These are phyloP conservation scores for Kwoniella mangroviensis DNA, from an alignment of 768 basidiomycete genomes.

Conservation along the genomic window DNA sequence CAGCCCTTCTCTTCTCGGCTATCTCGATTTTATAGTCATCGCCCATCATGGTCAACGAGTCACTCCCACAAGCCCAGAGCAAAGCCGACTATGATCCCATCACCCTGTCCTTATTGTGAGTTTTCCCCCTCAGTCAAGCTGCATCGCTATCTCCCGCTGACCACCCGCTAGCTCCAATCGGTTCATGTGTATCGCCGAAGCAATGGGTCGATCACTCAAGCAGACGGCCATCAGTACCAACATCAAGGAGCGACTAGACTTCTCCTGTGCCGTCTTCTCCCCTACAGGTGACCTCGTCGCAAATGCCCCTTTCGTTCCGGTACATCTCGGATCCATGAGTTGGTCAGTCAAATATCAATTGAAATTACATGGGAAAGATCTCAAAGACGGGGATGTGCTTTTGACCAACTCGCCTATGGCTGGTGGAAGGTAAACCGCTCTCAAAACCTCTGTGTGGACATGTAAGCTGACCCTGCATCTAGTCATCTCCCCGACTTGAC, in stretches of 20 bases:
- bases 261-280: constrained; percentile 90
- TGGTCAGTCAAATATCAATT: constrained; percentile 45
- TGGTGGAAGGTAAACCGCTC: constrained; percentile 19
- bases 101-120: constrained; percentile 43
- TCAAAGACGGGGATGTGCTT: constrained; percentile 85
- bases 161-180: constrained; percentile 62
- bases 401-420: constrained; percentile 67
- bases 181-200: constrained; percentile 94
- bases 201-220: constrained; percentile 85
- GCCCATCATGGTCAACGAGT: constrained; percentile 20
- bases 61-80: not conserved
- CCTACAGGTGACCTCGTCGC: constrained; percentile 94
- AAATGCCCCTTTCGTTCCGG: constrained; percentile 68
- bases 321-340: constrained; percentile 45
- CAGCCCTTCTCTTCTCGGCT: not conserved
- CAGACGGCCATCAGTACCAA: constrained; percentile 93
- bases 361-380: constrained; percentile 31
- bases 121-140: not conserved
- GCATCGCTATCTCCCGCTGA: not conserved
- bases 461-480: constrained; percentile 39
- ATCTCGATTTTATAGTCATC: not conserved
- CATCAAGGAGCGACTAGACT: constrained; percentile 94
- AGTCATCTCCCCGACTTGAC: constrained; percentile 87
- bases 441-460: not conserved
- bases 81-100: constrained; percentile 42